phyloP scores from a whole-genome alignment of 179 eudicot genomes.

The Beta corolliflora region DNA sequence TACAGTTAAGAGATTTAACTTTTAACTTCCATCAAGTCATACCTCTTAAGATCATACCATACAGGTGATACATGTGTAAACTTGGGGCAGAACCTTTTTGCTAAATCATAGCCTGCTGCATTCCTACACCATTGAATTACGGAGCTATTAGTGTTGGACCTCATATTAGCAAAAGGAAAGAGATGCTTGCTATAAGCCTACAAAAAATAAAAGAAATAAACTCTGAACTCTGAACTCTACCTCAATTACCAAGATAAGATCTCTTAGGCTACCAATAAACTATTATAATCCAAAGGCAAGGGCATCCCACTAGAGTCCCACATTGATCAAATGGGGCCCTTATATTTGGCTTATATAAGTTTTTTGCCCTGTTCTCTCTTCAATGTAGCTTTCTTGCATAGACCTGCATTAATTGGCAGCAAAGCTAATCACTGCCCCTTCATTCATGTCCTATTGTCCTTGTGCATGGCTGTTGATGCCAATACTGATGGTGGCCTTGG shows the following conservation, averaged over 20 bases:
- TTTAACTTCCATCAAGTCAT: slow-evolving; percentile 5
- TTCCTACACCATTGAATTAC: slow-evolving; percentile 65
- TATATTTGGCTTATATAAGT: background rate
- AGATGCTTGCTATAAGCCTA: background rate
- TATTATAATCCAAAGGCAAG: background rate
- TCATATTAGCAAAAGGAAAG: background rate
- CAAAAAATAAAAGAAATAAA: background rate
- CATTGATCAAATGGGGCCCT: background rate
- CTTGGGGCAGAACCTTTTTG: slow-evolving; percentile 73
- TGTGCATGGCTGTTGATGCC: background rate
- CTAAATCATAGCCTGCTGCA: slow-evolving; percentile 79
- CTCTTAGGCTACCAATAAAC: background rate
- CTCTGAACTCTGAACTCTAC: too few relatives aligned
- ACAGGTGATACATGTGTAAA: slow-evolving; percentile 93
- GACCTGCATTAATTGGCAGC: background rate
- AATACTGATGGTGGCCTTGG: background rate
- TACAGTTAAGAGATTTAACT: too few relatives aligned
- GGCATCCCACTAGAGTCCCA: background rate
- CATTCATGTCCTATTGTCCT: background rate
- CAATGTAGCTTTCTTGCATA: background rate
- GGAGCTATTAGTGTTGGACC: background rate
- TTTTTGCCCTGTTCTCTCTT: background rate
- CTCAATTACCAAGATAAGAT: slow-evolving; percentile 4
- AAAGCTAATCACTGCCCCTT: background rate
- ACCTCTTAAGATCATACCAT: slow-evolving; percentile 97